phyloP scores from a whole-genome alignment of 352 stramenopile genomes.

The Globisporangium paddicum region DNA sequence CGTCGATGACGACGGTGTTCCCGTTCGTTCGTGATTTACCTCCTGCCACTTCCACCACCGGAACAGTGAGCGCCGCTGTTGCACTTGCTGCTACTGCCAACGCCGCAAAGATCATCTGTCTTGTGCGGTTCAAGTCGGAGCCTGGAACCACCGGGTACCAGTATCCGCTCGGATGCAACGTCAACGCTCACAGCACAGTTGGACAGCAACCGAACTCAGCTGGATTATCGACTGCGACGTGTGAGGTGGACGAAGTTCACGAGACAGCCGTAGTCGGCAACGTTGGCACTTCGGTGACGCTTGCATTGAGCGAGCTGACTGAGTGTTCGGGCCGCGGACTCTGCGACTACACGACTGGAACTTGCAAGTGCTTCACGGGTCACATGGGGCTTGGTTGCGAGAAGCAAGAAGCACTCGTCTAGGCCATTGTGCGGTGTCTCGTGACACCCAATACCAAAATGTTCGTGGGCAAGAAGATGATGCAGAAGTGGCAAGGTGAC shows the following conservation, averaged over 20 bases:
- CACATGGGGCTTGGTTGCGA: slow-evolving; percentile 78
- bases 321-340: slow-evolving; percentile 59
- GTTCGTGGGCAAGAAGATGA: neutral
- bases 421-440: slow-evolving; percentile 10
- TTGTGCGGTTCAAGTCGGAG: slow-evolving; percentile 44
- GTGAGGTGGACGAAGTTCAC: slow-evolving; percentile 34
- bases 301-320: slow-evolving; percentile 38
- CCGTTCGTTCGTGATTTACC: slow-evolving; percentile 21
- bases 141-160: slow-evolving; percentile 56
- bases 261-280: neutral
- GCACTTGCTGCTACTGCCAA: neutral
- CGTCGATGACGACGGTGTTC: neutral
- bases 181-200: slow-evolving; percentile 16
- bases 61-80: neutral
- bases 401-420: slow-evolving; percentile 57
- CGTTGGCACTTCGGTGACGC: neutral
- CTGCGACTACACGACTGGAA: slow-evolving; percentile 48
- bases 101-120: slow-evolving; percentile 16
- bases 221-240: slow-evolving; percentile 12
- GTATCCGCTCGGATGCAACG: slow-evolving; percentile 44
- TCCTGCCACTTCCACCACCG: slow-evolving; percentile 2
- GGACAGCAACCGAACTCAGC: slow-evolving; percentile 38
- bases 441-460: neutral
- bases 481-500: neutral
- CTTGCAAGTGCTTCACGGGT: slow-evolving; percentile 60